A percentile compares a stretch with the other conserved stretches of the same genome.
Conservation (phyloP, 163 green algal species). For the Scenedesmus sp. region DNA sequence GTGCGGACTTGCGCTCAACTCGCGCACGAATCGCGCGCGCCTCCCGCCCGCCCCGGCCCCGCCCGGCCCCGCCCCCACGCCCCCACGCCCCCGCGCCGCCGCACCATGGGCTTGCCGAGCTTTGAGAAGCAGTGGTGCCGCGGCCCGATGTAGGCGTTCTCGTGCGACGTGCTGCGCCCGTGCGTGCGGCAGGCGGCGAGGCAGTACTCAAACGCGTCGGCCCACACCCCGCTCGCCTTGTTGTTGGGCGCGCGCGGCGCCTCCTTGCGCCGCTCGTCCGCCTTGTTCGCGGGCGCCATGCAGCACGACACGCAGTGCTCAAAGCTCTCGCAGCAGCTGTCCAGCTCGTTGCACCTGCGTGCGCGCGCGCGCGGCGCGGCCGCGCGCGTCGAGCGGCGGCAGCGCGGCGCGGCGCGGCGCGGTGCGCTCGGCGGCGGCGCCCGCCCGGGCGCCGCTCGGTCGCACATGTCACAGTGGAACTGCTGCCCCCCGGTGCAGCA, state of each 20-base stretch:
- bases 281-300: slow-evolving; percentile 64
- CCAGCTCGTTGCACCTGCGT: slow-evolving; percentile 69
- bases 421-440: too few relatives aligned
- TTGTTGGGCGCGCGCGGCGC: slow-evolving; percentile 30
- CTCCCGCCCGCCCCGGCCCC: background rate
- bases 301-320: slow-evolving; percentile 92
- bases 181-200: slow-evolving; percentile 79
- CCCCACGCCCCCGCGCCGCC: background rate
- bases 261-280: slow-evolving; percentile 22
- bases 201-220: slow-evolving; percentile 81
- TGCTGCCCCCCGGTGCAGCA: slow-evolving; percentile 72
- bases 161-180: slow-evolving; percentile 80
- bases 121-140: slow-evolving; percentile 84
- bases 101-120: slow-evolving; percentile 54
- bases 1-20: background rate
- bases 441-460: too few relatives aligned
- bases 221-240: slow-evolving; percentile 72
- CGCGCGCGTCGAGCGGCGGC: too few relatives aligned
- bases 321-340: slow-evolving; percentile 82
- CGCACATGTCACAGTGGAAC: slow-evolving; percentile 60
- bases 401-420: too few relatives aligned
- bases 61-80: background rate
- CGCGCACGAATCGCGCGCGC: background rate
- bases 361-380: background rate
- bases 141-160: slow-evolving; percentile 85